phyloP scores from a whole-genome alignment of 2,329 filamentous ascomycete species.

The Colletotrichum nymphaeae region DNA sequence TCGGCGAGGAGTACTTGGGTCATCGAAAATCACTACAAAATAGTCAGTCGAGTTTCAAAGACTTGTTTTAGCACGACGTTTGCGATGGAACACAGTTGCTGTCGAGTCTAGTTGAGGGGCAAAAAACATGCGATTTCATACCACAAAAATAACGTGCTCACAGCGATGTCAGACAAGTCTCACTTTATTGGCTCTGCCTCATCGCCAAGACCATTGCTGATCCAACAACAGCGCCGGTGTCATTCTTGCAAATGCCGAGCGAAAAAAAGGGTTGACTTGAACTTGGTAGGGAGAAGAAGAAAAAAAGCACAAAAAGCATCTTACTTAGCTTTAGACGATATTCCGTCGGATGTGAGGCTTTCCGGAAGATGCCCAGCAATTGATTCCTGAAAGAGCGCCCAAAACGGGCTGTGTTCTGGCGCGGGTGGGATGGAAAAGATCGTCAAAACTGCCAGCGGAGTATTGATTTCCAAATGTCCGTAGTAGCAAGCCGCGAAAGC shows the following conservation, averaged over 20 bases:
- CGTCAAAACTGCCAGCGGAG: background rate
- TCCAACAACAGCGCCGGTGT: slow-evolving; percentile 1
- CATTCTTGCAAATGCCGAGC: slow-evolving; percentile 7
- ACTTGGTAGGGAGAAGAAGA: background rate
- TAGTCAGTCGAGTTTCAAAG: background rate
- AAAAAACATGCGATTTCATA: background rate
- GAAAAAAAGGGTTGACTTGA: background rate
- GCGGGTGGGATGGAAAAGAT: background rate
- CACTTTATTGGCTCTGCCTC: background rate
- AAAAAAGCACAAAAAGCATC: background rate
- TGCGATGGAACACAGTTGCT: background rate
- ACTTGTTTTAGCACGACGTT: background rate
- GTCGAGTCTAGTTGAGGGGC: background rate
- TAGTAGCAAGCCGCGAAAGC: background rate
- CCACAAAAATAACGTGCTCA: background rate
- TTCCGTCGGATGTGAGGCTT: slow-evolving; percentile 5
- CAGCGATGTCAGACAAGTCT: slow-evolving; percentile 1
- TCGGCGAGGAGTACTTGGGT: background rate
- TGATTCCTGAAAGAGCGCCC: background rate
- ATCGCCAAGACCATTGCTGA: slow-evolving; percentile 10
- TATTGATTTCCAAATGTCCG: background rate
- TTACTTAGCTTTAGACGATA: background rate
- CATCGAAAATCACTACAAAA: background rate
- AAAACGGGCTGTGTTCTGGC: background rate
- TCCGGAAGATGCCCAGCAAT: slow-evolving; percentile 5